These are phyloP conservation scores for Telopea speciosissima DNA, from an alignment of 177 flowering plant genomes.

Conservation along the genomic window DNA sequence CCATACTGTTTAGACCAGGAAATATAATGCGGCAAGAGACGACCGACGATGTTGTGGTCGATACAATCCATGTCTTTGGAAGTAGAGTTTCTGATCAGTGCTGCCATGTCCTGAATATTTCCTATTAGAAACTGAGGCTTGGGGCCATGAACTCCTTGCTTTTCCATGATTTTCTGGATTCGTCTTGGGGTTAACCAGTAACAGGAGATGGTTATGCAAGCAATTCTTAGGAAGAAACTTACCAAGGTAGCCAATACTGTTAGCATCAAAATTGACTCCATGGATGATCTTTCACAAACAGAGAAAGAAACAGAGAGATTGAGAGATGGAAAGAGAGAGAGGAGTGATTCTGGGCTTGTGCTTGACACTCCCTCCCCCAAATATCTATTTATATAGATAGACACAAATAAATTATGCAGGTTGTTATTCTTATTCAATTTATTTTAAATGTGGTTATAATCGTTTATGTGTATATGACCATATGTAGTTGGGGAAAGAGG, in stretches of 20 bases:
- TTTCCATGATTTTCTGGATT: conserved; percentile 67
- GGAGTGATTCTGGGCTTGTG: no score
- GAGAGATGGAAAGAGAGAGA: no score
- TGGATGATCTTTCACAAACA: not conserved
- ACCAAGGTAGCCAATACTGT: conserved; percentile 10
- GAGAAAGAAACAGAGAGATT: no score
- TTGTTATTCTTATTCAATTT: no score
- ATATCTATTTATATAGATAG: no score
- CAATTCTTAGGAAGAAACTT: conserved; percentile 26
- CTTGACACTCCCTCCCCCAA: no score
- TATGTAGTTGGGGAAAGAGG: no score
- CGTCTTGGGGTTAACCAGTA: conserved; percentile 74
- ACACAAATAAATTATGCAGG: no score
- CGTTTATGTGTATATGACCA: no score
- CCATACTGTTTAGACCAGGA: conserved; percentile 79
- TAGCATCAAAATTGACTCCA: conserved; percentile 22
- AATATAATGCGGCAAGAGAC: conserved; percentile 79
- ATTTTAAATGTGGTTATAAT: no score
- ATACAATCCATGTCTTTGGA: conserved; percentile 56
- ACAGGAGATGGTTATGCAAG: conserved; percentile 40
- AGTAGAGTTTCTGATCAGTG: conserved; percentile 51
- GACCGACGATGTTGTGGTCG: conserved; percentile 65
- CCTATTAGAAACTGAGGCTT: conserved; percentile 69
- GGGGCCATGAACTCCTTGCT: conserved; percentile 97
- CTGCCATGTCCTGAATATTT: conserved; percentile 60